These are phyloP conservation scores for Vaccinium corymbosum DNA, from an alignment of 148 eudicot genomes.

Conservation along the genomic window DNA sequence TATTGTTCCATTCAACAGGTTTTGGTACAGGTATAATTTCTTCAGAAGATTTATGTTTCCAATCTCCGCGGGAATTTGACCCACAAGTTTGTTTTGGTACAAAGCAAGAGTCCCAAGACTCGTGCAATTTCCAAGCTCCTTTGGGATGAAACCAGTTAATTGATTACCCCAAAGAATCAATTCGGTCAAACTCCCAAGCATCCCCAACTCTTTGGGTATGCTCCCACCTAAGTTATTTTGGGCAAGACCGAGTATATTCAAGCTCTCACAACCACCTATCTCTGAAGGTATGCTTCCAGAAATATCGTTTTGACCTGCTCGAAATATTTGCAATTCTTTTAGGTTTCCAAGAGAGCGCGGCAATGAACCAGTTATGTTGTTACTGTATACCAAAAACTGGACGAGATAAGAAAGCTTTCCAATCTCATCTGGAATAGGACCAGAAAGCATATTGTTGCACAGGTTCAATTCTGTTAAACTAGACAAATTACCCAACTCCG, in stretches of 20 bases:
- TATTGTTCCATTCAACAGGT: conserved; percentile 76
- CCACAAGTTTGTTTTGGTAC: conserved; percentile 78
- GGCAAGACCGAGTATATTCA: conserved; percentile 75
- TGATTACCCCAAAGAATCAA: conserved; percentile 77
- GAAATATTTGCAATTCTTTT: conserved; percentile 49
- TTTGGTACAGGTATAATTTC: conserved; percentile 66
- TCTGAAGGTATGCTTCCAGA: conserved; percentile 79
- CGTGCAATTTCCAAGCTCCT: conserved; percentile 78
- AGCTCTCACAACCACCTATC: conserved; percentile 56
- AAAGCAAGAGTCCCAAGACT: conserved; percentile 73
- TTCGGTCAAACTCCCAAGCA: conserved; percentile 54
- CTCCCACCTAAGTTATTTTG: conserved; percentile 66
- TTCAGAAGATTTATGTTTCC: conserved; percentile 52
- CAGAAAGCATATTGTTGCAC: conserved; percentile 82
- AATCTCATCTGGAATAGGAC: conserved; percentile 67
- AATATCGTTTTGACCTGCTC: conserved; percentile 76
- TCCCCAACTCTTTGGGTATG: conserved; percentile 75
- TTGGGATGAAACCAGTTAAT: conserved; percentile 65
- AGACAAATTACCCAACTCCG: conserved; percentile 59
- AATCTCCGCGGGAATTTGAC: conserved; percentile 66
- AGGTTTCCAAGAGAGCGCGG: conserved; percentile 79
- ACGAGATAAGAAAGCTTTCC: conserved; percentile 67
- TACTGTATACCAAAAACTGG: conserved; percentile 68
- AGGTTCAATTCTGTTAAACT: conserved; percentile 53
- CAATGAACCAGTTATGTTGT: conserved; percentile 58